Evolutionary conservation across 2,329 filamentous ascomycete species (phyloP).

Genomic region (Juglanconis oblonga): DNA sequence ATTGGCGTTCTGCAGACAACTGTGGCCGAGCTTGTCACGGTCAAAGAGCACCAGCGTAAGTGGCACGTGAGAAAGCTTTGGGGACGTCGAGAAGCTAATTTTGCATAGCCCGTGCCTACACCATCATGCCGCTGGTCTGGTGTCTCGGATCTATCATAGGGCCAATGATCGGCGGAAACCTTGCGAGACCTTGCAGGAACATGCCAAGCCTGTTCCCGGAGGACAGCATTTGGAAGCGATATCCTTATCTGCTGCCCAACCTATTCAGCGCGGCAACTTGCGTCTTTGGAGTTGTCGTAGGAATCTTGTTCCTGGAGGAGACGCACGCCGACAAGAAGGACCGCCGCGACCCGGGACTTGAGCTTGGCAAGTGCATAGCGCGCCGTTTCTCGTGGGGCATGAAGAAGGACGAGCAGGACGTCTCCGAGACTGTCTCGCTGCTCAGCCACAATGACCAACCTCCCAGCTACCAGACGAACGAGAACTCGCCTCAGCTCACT

Average conservation of each 20-base stretch:
- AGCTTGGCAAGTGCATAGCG: slow-evolving; percentile 71
- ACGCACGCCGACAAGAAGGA: slow-evolving; percentile 82
- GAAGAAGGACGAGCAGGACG: slow-evolving; percentile 35
- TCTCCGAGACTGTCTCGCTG: slow-evolving; percentile 60
- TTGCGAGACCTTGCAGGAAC: slow-evolving; percentile 81
- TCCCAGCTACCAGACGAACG: slow-evolving; percentile 65
- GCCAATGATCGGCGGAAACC: slow-evolving; percentile 83
- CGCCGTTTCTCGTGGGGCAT: slow-evolving; percentile 37
- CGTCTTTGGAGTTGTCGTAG: slow-evolving; percentile 70
- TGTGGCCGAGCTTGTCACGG: slow-evolving; percentile 87
- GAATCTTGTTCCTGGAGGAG: slow-evolving; percentile 87
- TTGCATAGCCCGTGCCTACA: slow-evolving; percentile 75
- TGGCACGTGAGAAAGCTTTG: slow-evolving; percentile 19
- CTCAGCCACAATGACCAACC: slow-evolving; percentile 59
- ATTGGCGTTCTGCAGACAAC: slow-evolving; percentile 95
- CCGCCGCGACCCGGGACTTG: slow-evolving; percentile 70
- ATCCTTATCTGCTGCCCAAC: slow-evolving; percentile 89
- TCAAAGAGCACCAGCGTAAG: slow-evolving; percentile 88
- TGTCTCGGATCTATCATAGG: slow-evolving; percentile 94
- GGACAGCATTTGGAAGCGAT: slow-evolving; percentile 78
- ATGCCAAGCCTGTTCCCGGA: slow-evolving; percentile 72
- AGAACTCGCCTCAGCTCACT: slow-evolving; percentile 50
- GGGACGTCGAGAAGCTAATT: slow-evolving; percentile 12
- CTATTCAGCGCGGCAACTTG: slow-evolving; percentile 84
- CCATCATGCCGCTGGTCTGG: slow-evolving; percentile 98